These are phyloP conservation scores for Dactylorhiza incarnata DNA, from an alignment of 106 monocot species.

Conservation along the genomic window DNA sequence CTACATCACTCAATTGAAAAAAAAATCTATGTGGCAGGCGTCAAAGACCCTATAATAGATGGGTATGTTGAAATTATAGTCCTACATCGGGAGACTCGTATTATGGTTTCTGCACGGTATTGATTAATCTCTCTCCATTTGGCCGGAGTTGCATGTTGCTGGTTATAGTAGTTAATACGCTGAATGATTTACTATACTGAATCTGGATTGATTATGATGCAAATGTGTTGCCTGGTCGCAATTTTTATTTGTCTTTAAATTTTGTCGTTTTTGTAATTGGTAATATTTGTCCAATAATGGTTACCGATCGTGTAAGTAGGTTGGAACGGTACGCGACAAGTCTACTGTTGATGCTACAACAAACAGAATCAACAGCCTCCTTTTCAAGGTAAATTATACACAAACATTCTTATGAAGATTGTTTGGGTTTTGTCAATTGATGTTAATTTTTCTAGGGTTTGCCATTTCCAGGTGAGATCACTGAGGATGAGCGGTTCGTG, in stretches of 20 bases:
- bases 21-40: too few species aligned
- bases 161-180: not conserved
- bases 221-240: too few species aligned
- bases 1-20: too few species aligned
- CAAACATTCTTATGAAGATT: not conserved
- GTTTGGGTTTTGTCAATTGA: not conserved
- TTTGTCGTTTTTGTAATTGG: not conserved
- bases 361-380: constrained; percentile 69
- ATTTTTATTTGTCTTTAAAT: not conserved
- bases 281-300: not conserved
- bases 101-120: not conserved
- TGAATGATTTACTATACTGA: too few species aligned
- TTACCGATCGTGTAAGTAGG: constrained; percentile 23
- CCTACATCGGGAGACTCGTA: too few species aligned
- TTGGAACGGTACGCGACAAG: constrained; percentile 77
- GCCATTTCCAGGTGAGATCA: constrained; percentile 2
- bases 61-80: too few species aligned
- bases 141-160: not conserved
- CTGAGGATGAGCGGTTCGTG: constrained; percentile 63
- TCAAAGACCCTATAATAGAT: too few species aligned
- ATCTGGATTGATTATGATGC: too few species aligned
- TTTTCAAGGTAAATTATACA: constrained; percentile 64
- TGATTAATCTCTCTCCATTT: not conserved
- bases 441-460: not conserved
- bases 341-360: constrained; percentile 70